Percentiles rank a stretch among this genome's conserved stretches.
Evolutionary conservation across 2,329 filamentous ascomycete genomes (phyloP).

Genomic region (Thermoascus crustaceus): DNA sequence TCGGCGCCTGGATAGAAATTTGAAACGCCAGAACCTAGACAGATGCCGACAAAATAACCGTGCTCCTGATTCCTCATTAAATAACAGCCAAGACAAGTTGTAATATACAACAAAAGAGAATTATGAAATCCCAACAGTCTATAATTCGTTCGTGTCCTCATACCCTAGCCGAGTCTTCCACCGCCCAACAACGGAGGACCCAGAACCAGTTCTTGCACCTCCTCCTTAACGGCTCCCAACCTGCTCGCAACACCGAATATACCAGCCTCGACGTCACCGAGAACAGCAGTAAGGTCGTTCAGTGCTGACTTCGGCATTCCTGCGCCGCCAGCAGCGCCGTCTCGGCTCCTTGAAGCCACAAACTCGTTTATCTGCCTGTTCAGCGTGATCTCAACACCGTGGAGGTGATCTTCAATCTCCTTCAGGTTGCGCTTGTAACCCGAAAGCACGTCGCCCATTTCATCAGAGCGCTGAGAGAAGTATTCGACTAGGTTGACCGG

Average conservation of each 20-base stretch:
- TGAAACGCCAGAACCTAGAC: too few species aligned
- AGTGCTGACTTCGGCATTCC: conserved; percentile 38
- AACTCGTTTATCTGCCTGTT: conserved; percentile 54
- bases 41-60: too few species aligned
- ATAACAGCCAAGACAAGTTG: too few species aligned
- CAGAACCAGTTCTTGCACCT: conserved; percentile 48
- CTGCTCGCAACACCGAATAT: conserved; percentile 56
- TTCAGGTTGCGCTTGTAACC: conserved; percentile 52
- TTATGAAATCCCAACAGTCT: conserved; percentile 1
- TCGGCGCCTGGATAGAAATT: too few species aligned
- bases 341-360: conserved; percentile 33
- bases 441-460: conserved; percentile 51
- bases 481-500: conserved; percentile 55
- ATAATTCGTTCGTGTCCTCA: too few species aligned
- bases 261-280: conserved; percentile 58
- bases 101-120: too few species aligned
- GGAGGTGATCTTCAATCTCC: conserved; percentile 59
- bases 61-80: too few species aligned
- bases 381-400: conserved; percentile 54
- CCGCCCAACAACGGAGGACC: conserved; percentile 31
- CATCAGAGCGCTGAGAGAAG: conserved; percentile 55
- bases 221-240: conserved; percentile 53
- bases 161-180: conserved; percentile 15
- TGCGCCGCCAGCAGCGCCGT: conserved; percentile 27
- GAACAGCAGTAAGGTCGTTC: conserved; percentile 47